Base-by-base conservation (phyloP, 2,329 filamentous ascomycete genomes). In the Colletotrichum tanaceti region DNA sequence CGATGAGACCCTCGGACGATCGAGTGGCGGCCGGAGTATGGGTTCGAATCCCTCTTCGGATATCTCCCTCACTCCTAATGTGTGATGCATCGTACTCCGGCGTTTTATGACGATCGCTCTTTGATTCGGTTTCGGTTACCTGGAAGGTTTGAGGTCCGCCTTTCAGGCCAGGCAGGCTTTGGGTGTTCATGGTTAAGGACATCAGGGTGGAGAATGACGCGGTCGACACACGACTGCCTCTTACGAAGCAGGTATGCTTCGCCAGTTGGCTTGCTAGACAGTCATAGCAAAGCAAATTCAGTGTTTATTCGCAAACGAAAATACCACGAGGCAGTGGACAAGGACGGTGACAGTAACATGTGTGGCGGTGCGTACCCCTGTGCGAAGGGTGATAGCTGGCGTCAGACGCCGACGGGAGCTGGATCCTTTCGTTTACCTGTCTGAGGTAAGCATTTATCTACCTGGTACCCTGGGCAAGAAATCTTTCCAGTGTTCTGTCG, bases 1-100 rank as follows among this genome's bases (percentile, higher is more conserved):
- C 89, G 90, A 74, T 92, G 86, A 85, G 38, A 18, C 28, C 10
- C 47, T 52, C 28, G 38, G 46, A 24, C 44, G n/a, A 38, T 20
- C 14, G 18, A 28, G 32, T 53, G 61, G 49, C 18, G 24, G 32
- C 38, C 60, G 38, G 60, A 28, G 20, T 35, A 24, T n/a, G 54
- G 35, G 32, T 38, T 49, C 4, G 20, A 35, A 38, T 24, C 50
- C 28, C 53, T 22, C 41, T 49, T 38, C 49, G 35, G 38, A 44
- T 24, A 58, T 61, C 39, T 54, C 41, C 50, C 39, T 49, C 43
- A 59, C 64, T 46, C 24, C 47, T 68, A 53, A 63, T 58, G 39
- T 67, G 58, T 68, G 50, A 68, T 68, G 63, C 63, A 70, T 70
- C 58, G 62, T 41, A 58, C 68, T 65, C 44, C 53, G 60, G 70